Evolutionary conservation across 345 rosid genomes (phyloP), one percentile per base, ranked within the genome.

Genomic region (Orychophragmus violaceus): DNA sequence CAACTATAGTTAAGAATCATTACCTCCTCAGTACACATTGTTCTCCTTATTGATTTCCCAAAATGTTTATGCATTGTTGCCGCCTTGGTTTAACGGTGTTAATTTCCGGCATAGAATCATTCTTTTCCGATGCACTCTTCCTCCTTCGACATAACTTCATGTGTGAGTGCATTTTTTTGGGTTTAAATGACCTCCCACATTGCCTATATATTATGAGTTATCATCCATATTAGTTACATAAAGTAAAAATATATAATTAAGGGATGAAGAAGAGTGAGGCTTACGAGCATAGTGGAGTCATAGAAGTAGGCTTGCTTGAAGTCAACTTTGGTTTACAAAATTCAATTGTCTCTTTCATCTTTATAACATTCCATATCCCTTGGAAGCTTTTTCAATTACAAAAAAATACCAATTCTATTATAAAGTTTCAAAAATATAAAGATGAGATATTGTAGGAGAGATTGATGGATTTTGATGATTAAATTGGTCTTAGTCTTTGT

Each of bases 221-320:
- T 8, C 48, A 68, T 27, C 36, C 59, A 33, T 11, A 24, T n/a
- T 8, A 54, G 1, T 17, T 10, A 19, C 14, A 8, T 46, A 24
- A 33, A 3, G n/a, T 49, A 1, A 42, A 10, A n/a, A 22, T 22
- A 50, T 16, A 61, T 19, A 7, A 59, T 12, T 2, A 36, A 44
- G 60, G 11, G 68, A 29, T 39, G 39, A 29, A 51, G 16, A 5
- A 16, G 3, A 53, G 46, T 22, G 25, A 33, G 41, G 16, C 88
- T 87, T 82, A 85, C 96, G 82, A 80, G 85, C 96, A 87, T 57
- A 64, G 71, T 3, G 96, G 96, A 48, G 74, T 76, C 23, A 77
- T 76, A 4, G 59, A 70, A 32, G n/a, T n/a, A n/a, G 90, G 37
- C 28, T 57, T 72, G 54, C 22, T 72, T 65, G 52, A 12, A 36